Evolutionary conservation across 2,329 filamentous ascomycete genomes (phyloP), one percentile per base, ranked within the genome.

Genomic region (Cadophora sp.): DNA sequence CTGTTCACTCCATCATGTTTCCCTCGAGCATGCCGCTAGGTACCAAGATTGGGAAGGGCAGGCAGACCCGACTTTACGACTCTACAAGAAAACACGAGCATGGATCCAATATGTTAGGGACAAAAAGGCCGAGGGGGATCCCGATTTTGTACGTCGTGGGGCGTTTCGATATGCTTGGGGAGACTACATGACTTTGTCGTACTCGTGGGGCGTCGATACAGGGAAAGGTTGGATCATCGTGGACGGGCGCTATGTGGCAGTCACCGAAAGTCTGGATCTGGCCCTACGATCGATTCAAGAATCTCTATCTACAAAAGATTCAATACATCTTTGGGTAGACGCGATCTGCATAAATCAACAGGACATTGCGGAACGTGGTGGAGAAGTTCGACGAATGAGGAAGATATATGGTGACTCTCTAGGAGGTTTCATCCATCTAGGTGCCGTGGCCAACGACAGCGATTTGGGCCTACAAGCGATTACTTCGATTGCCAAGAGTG

Each of bases 21-120:
- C 53, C 11, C 53, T 56, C n/a, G 53, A 56, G n/a, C 33, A 56
- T 39, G 33, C 18, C n/a, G 5, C 53, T n/a, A 18, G 33, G 33
- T 56, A 56, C 33, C 39, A 36, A 18, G 18, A 4, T 8, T 56
- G 53, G 53, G 53, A 56, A 27, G 18, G 20, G 53, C 53, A 56
- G 30, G 18, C 53, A 39, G 53, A 56, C 13, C 33, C 53, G 14
- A 39, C 33, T 16, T 18, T 56, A 39, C 33, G 33, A 3, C 30
- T 56, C 53, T 56, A 56, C 30, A 56, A 39, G 33, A 56, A 56
- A 14, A 39, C 53, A 39, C 53, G 53, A 56, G 33, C 30, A 13
- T 39, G 53, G 53, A 18, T 56, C 30, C 39, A 39, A 39, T 56
- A 39, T 56, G 53, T n/a, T 14, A n/a, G 33, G 20, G 53, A 20